Conservation (phyloP, 805 yeast genomes). For the Suhomyces xylopsoci region DNA sequence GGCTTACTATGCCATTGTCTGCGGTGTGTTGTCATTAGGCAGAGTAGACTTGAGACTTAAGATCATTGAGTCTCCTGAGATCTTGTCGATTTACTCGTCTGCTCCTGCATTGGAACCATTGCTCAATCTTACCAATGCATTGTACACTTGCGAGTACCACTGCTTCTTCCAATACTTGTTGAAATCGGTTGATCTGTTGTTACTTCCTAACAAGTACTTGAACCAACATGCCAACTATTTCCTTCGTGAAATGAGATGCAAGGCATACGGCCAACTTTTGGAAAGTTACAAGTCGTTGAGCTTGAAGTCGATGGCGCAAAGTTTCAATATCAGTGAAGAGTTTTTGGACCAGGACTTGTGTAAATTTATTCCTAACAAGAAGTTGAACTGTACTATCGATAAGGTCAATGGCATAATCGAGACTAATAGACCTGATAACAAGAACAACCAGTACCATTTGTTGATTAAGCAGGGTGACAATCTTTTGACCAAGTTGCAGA, state of each 20-base stretch:
- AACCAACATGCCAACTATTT: constrained; percentile 78
- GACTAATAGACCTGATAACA: constrained; percentile 94
- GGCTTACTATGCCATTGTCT: constrained; percentile 80
- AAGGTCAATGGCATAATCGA: constrained; percentile 92
- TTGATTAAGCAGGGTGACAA: constrained; percentile 91
- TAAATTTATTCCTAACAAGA: constrained; percentile 88
- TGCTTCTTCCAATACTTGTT: constrained; percentile 74
- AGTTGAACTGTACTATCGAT: constrained; percentile 92
- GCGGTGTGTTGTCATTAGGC: constrained; percentile 81
- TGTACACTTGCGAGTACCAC: constrained; percentile 85
- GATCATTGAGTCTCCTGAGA: constrained; percentile 91
- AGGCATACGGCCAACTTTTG: constrained; percentile 88
- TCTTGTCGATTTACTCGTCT: constrained; percentile 72
- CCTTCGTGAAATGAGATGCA: constrained; percentile 89
- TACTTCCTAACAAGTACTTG: constrained; percentile 62
- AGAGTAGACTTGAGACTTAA: constrained; percentile 82
- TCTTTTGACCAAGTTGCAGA: constrained; percentile 88
- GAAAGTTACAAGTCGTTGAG: constrained; percentile 93
- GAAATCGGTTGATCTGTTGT: constrained; percentile 69
- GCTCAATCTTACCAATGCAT: constrained; percentile 75
- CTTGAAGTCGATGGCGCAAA: constrained; percentile 87
- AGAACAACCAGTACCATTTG: constrained; percentile 87
- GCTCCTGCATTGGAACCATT: constrained; percentile 75
- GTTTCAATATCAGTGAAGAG: constrained; percentile 84
- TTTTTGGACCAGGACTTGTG: constrained; percentile 86